Conservation (phyloP, 371 early-diverging fungal genomes). For the Rhizopus microsporus region DNA sequence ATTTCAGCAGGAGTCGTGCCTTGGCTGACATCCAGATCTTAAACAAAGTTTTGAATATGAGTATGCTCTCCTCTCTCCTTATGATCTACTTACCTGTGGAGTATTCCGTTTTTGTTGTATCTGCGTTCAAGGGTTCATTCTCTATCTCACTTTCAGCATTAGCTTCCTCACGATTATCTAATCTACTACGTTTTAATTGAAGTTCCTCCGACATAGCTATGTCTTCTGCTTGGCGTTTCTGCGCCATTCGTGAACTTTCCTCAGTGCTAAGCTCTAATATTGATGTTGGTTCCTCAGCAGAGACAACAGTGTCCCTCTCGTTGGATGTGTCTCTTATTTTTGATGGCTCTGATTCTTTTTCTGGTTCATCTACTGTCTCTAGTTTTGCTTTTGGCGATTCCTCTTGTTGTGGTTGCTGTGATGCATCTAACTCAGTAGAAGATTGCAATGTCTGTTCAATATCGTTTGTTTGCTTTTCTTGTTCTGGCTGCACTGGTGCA, state of each 20-base stretch:
- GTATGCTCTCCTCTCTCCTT: not conserved
- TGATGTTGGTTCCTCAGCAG: not conserved
- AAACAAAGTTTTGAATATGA: not conserved
- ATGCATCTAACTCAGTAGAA: too few species aligned
- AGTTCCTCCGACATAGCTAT: not conserved
- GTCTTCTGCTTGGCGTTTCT: not conserved
- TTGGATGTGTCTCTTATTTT: not conserved
- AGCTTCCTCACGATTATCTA: not conserved
- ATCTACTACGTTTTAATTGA: not conserved
- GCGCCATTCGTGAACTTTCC: too few species aligned
- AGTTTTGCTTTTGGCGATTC: not conserved
- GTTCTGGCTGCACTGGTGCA: not conserved
- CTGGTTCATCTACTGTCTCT: not conserved
- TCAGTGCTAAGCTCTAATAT: too few species aligned
- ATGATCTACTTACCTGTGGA: conserved; percentile 16
- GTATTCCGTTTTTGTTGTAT: conserved; percentile 19
- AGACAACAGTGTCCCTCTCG: not conserved
- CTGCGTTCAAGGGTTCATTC: conserved; percentile 6
- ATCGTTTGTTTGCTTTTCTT: not conserved
- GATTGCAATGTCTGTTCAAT: not conserved
- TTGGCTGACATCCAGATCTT: conserved; percentile 20
- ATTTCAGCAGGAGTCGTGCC: conserved; percentile 25
- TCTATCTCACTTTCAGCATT: not conserved
- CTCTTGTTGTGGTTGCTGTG: not conserved
- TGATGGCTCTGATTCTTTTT: not conserved